Evolutionary conservation across 768 basidiomycete species (phyloP).

Genomic region (Termitomyces sp.): DNA sequence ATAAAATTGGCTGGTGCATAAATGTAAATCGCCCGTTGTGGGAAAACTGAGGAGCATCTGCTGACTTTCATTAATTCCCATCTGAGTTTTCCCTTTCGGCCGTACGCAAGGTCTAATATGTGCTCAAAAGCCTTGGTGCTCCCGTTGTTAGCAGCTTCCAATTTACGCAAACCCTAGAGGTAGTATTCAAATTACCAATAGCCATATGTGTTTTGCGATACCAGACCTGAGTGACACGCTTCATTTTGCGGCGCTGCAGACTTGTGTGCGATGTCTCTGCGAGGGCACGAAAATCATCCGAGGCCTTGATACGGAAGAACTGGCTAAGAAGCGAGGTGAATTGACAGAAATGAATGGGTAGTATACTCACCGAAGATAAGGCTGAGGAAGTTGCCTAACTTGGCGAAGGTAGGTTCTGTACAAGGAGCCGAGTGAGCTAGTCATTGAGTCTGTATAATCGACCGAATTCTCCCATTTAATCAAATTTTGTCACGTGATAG

Average conservation of each 20-base stretch:
- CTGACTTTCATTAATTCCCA: conserved; percentile 64
- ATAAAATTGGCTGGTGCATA: conserved; percentile 45
- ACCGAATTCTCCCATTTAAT: no score
- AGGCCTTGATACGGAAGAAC: conserved; percentile 57
- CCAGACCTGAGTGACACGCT: conserved; percentile 46
- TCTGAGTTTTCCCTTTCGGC: conserved; percentile 64
- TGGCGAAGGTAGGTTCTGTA: conserved; percentile 39
- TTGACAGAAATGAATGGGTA: neutral
- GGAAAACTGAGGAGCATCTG: neutral
- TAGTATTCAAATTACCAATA: neutral
- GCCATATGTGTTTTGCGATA: neutral
- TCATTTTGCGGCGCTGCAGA: conserved; percentile 35
- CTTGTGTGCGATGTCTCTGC: conserved; percentile 23
- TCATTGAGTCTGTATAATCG: neutral
- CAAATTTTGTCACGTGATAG: neutral
- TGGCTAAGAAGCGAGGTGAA: conserved; percentile 32
- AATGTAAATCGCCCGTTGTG: neutral
- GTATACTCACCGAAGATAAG: conserved; percentile 34
- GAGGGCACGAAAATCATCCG: conserved; percentile 52
- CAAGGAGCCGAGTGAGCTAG: conserved; percentile 21
- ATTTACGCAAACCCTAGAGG: conserved; percentile 43
- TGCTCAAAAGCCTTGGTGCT: conserved; percentile 43
- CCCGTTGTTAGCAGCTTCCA: conserved; percentile 51
- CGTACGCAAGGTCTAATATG: conserved; percentile 68
- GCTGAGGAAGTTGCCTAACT: conserved; percentile 33